phyloP scores from a whole-genome alignment of 1,284 basidiomycete species.

The Rhodofomes roseus region DNA sequence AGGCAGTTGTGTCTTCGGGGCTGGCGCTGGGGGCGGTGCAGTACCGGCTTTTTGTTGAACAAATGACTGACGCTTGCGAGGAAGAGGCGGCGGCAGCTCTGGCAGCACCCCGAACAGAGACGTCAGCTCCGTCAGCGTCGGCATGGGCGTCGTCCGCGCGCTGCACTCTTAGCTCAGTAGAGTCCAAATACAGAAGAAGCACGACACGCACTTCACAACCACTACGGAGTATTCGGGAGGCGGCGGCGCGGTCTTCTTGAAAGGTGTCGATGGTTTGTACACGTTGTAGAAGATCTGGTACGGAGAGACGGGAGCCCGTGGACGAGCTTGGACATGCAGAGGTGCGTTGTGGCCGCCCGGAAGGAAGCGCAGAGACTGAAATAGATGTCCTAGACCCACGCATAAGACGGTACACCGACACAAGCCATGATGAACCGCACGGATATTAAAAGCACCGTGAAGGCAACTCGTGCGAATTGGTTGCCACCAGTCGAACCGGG shows the following conservation, averaged over 20 bases:
- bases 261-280: constrained; percentile 88
- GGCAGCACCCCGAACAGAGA: constrained; percentile 62
- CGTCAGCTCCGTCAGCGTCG: constrained; percentile 65
- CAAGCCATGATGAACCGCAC: constrained; percentile 12
- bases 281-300: constrained; percentile 89
- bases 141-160: constrained; percentile 70
- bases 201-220: constrained; percentile 69
- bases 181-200: background rate
- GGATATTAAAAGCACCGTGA: constrained; percentile 29
- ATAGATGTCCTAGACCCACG: constrained; percentile 54
- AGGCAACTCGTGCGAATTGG: constrained; percentile 42
- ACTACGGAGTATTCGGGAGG: constrained; percentile 87
- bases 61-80: constrained; percentile 23
- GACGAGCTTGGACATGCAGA: constrained; percentile 21
- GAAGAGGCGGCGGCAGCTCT: constrained; percentile 43
- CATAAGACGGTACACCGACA: background rate
- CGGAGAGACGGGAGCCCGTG: constrained; percentile 40
- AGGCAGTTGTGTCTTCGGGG: constrained; percentile 4
- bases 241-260: constrained; percentile 76
- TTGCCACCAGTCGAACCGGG: constrained; percentile 56
- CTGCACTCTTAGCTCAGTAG: constrained; percentile 33
- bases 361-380: constrained; percentile 71
- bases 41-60: constrained; percentile 21
- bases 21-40: constrained; percentile 2
- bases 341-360: constrained; percentile 56